These are phyloP conservation scores for Paecilomyces sp. DNA, from an alignment of 2,329 filamentous ascomycete genomes.

Conservation along the genomic window DNA sequence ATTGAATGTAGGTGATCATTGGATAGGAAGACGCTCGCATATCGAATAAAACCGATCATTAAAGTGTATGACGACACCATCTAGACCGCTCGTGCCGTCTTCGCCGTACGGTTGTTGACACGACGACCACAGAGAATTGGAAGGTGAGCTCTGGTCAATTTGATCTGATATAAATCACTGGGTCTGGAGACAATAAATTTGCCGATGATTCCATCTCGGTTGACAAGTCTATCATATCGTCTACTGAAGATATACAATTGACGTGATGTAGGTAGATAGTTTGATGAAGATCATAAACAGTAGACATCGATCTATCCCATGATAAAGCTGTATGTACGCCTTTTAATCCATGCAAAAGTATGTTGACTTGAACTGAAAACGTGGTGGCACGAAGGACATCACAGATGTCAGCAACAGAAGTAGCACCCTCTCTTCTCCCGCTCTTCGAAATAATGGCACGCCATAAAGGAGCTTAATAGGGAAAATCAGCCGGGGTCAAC, in stretches of 20 bases:
- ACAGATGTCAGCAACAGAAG: neutral
- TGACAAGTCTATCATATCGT: too few relatives aligned
- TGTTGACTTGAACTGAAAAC: neutral
- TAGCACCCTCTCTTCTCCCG: neutral
- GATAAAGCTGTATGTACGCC: neutral
- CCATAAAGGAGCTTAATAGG: neutral
- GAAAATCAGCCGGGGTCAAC: constrained; percentile 10
- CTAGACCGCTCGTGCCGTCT: neutral
- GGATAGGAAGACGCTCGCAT: neutral
- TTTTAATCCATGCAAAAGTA: neutral
- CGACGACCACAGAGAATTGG: neutral
- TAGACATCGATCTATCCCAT: neutral
- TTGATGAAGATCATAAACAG: neutral
- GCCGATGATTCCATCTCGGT: too few relatives aligned
- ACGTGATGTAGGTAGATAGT: neutral
- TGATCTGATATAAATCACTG: neutral
- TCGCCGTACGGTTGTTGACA: neutral
- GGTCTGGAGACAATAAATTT: neutral
- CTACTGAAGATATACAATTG: neutral
- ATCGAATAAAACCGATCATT: neutral
- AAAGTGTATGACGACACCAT: neutral
- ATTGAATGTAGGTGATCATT: neutral
- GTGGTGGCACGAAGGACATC: neutral
- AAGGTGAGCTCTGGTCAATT: neutral
- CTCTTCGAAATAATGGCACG: neutral